Evolutionary conservation across 2,329 filamentous ascomycete genomes (phyloP), one percentile per base, ranked within the genome.

Genomic region (Chrysoporthe austroafricana): DNA sequence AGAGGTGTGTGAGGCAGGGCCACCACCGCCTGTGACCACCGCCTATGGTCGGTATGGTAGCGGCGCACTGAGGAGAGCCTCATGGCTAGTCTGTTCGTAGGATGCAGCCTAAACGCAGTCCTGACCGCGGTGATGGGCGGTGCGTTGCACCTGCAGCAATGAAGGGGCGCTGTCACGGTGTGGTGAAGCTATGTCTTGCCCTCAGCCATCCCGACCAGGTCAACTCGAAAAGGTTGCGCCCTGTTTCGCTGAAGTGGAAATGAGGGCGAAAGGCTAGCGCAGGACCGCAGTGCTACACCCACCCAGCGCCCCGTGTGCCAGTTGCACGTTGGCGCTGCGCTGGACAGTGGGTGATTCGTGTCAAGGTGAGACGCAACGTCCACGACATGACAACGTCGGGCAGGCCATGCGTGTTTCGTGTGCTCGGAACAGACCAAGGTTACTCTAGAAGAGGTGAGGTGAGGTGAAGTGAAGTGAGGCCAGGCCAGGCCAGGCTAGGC

Each of bases 81-180:
- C 62, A 62, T 65, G 62, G 62, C 62, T 57, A 61, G 64, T 36
- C n/a, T 50, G 48, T 11, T 14, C 21, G 26, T 54, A 54, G 1
- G 50, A 54, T 34, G 50, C 21, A 21, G 11, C 13, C 26, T 34
- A 32, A 16, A 54, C 26, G 5, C 32, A 21, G 26, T 16, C 13
- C 32, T 26, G 11, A 14, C 16, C 50, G 11, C 32, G 26, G 14
- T 16, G 50, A 21, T 16, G 50, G 7, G 50, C 21, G 50, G 50
- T 54, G 26, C 5, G 13, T n/a, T 54, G 32, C 26, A 34, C 11
- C 50, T 54, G 50, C 26, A 16, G 50, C 9, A 21, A 21, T 13
- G 63, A 52, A 42, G 58, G 26, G 36, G 14, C 11, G 32, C 16
- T 32, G 44, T 46, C 44, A 26, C 42, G 14, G 26, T 21, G 42